Evolutionary conservation across 2,329 filamentous ascomycete species (phyloP), one percentile per base, ranked within the genome.

Genomic region (Acrocalymma vagum): DNA sequence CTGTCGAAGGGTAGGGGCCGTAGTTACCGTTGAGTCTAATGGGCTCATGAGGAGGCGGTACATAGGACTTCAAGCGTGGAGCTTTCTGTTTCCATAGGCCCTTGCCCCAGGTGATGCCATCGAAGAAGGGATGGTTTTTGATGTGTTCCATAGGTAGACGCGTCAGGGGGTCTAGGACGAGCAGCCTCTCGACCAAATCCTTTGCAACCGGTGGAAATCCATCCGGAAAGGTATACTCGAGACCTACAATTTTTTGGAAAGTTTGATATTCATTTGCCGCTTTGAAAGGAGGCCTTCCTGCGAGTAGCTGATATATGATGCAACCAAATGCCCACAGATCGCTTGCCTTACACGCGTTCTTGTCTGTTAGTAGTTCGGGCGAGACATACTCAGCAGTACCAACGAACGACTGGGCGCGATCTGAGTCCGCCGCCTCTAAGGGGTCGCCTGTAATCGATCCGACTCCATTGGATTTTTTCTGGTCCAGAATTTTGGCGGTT

Each of bases 291-390:
- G 94, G 94, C 45, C 94, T 80, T n/a, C 94, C 94, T n/a, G 89
- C 88, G 22, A 99, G 77, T 17, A 99, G 81, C 70, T 99, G 94
- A 69, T 95, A 99, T 50, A 99, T 85, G 58, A 99, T 99, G 74
- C 94, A 99, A 8, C 94, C 94, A 74, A 95, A 99, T 3, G 94
- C 94, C 94, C 94, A 99, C 33, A 99, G 72, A 72, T 99, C 94
- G 69, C 94, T 97, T 28, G 93, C 90, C 73, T 97, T 99, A 77
- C 93, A 96, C 14, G 93, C 94, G 61, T 89, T 95, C 75, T 97
- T 97, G 63, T 96, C 91, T 20, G 90, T 96, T 38, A 99, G 78
- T n/a, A 99, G 79, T 69, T 99, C 94, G 0, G 94, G 94, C 63
- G 94, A 97, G 55, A 99, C 94, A 62, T 99, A 99, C 70, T 99